A percentile compares a stretch with the other conserved stretches of the same genome.
These are phyloP conservation scores for Rauvolfia tetraphylla DNA, from an alignment of 257 asterid genomes.

Conservation along the genomic window DNA sequence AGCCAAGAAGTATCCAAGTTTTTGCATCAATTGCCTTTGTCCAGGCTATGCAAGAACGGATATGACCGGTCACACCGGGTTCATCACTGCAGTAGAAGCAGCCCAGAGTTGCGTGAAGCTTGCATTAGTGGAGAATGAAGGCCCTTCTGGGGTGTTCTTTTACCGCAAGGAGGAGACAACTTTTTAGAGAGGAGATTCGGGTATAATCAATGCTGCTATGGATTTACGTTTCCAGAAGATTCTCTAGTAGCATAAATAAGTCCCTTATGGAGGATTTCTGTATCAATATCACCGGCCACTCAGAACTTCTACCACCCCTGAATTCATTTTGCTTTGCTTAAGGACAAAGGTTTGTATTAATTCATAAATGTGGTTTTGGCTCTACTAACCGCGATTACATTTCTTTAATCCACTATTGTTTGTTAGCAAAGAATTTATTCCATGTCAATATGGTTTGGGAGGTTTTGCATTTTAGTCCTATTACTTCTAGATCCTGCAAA, in stretches of 20 bases:
- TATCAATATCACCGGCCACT: background rate
- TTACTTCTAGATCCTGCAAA: too few relatives aligned
- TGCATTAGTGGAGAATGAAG: slow-evolving; percentile 36
- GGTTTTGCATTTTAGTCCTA: too few relatives aligned
- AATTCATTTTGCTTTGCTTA: too few relatives aligned
- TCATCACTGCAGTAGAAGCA: slow-evolving; percentile 31
- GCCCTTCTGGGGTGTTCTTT: slow-evolving; percentile 46
- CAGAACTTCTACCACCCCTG: background rate
- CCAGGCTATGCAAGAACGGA: slow-evolving; percentile 54
- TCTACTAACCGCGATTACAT: too few relatives aligned
- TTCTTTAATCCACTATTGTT: too few relatives aligned
- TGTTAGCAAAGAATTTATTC: too few relatives aligned
- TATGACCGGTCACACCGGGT: slow-evolving; percentile 31
- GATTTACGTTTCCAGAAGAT: background rate
- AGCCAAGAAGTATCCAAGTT: slow-evolving; percentile 31
- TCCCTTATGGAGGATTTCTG: background rate
- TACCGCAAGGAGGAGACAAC: slow-evolving; percentile 7
- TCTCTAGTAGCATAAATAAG: background rate
- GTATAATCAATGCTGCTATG: background rate
- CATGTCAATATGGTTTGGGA: too few relatives aligned
- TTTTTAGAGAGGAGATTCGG: slow-evolving; percentile 15
- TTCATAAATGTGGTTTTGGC: too few relatives aligned
- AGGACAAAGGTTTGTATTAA: too few relatives aligned
- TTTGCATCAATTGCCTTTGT: slow-evolving; percentile 38
- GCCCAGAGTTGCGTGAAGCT: slow-evolving; percentile 41